Percentiles rank a stretch among this genome's conserved stretches.
Evolutionary conservation across 768 basidiomycete species (phyloP).

Genomic region (Tulasnella calospora): DNA sequence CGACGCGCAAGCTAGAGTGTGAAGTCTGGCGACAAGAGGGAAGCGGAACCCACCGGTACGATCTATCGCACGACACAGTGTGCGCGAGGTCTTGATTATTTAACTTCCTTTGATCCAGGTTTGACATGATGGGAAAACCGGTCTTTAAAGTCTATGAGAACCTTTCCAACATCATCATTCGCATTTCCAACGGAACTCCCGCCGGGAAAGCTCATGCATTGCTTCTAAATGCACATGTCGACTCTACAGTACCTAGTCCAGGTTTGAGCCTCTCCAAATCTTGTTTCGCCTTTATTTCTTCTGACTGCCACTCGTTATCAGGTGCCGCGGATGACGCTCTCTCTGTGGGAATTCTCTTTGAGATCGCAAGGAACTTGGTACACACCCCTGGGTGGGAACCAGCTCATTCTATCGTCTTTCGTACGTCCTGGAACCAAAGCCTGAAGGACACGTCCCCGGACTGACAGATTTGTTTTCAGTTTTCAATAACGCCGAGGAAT

Average conservation of each 20-base stretch:
- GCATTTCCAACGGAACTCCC: constrained; percentile 71
- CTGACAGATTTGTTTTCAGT: constrained; percentile 45
- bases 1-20: constrained; percentile 65
- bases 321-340: constrained; percentile 87
- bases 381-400: constrained; percentile 66
- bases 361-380: constrained; percentile 73
- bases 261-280: constrained; percentile 29
- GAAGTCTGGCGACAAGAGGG: constrained; percentile 90
- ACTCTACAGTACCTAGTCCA: constrained; percentile 70
- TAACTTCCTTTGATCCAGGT: constrained; percentile 45
- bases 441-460: neutral
- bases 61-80: neutral
- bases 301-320: constrained; percentile 15
- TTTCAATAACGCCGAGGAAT: constrained; percentile 94
- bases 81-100: neutral
- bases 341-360: constrained; percentile 86
- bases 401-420: constrained; percentile 71
- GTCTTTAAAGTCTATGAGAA: constrained; percentile 83
- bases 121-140: constrained; percentile 84
- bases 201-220: constrained; percentile 74
- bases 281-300: neutral
- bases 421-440: constrained; percentile 44
- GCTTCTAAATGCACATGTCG: constrained; percentile 79
- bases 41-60: constrained; percentile 76
- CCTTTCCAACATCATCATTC: constrained; percentile 84